Evolutionary conservation across 768 basidiomycete species (phyloP).

Genomic region (Sutorius australiensis): DNA sequence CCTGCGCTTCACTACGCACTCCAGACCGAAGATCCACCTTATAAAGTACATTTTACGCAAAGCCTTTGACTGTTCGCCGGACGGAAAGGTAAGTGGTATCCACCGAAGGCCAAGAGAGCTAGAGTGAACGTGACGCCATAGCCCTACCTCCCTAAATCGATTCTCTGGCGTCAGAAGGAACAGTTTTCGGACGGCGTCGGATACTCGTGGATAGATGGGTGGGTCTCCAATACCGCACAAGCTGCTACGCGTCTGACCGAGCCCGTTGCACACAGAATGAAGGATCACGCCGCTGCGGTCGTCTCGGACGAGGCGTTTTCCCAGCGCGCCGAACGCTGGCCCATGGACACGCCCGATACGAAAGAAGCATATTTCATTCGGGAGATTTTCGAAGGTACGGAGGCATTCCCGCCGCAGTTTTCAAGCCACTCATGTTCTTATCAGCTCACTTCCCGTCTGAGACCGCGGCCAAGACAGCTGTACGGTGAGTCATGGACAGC

Average conservation of each 20-base stretch:
- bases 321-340: slow-evolving; percentile 69
- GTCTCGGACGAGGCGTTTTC: slow-evolving; percentile 83
- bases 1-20: not conserved
- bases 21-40: slow-evolving; percentile 10
- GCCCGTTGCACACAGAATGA: slow-evolving; percentile 55
- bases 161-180: slow-evolving; percentile 99
- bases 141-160: slow-evolving; percentile 91
- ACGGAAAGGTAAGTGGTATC: slow-evolving; percentile 54
- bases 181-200: slow-evolving; percentile 99
- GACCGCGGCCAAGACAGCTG: slow-evolving; percentile 86
- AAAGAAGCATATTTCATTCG: slow-evolving; percentile 96
- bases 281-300: slow-evolving; percentile 71
- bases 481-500: slow-evolving; percentile 53
- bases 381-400: slow-evolving; percentile 79
- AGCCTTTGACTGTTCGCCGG: slow-evolving; percentile 85
- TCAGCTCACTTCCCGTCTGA: slow-evolving; percentile 78
- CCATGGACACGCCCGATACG: slow-evolving; percentile 81
- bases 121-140: slow-evolving; percentile 23
- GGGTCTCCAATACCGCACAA: slow-evolving; percentile 16
- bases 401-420: not conserved
- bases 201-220: slow-evolving; percentile 99
- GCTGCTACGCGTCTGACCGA: not conserved
- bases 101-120: not conserved
- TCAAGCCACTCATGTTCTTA: slow-evolving; percentile 1
- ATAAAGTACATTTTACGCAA: slow-evolving; percentile 88